phyloP scores from a whole-genome alignment of 2,329 filamentous ascomycete genomes.

The Claviceps monticola region DNA sequence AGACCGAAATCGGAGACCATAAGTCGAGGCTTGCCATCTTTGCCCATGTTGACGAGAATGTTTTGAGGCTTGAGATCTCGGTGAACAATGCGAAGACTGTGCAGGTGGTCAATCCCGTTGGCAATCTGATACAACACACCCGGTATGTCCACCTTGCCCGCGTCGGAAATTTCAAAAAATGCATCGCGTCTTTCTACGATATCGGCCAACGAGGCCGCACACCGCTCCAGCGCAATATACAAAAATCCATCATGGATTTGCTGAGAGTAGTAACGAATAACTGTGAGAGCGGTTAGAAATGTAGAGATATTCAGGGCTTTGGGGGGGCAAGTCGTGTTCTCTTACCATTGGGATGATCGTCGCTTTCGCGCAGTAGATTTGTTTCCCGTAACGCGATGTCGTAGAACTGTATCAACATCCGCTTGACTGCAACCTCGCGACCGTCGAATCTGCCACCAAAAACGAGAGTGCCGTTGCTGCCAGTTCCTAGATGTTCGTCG shows the following conservation, averaged over 20 bases:
- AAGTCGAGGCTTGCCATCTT: slow-evolving; percentile 60
- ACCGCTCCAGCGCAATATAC: slow-evolving; percentile 91
- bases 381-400: slow-evolving; percentile 94
- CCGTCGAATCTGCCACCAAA: slow-evolving; percentile 92
- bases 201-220: slow-evolving; percentile 84
- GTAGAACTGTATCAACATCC: slow-evolving; percentile 92
- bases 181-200: slow-evolving; percentile 63
- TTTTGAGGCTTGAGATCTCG: slow-evolving; percentile 97
- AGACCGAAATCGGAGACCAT: slow-evolving; percentile 96
- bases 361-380: slow-evolving; percentile 76
- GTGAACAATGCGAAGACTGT: slow-evolving; percentile 87
- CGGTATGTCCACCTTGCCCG: slow-evolving; percentile 62
- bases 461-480: slow-evolving; percentile 93
- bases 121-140: slow-evolving; percentile 80
- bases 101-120: slow-evolving; percentile 75
- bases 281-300: slow-evolving; percentile 26
- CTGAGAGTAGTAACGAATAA: slow-evolving; percentile 92
- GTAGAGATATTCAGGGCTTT: too few species aligned
- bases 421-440: slow-evolving; percentile 85
- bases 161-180: slow-evolving; percentile 55
- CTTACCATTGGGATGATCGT: slow-evolving; percentile 76
- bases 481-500: slow-evolving; percentile 53
- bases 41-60: slow-evolving; percentile 69
- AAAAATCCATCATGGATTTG: slow-evolving; percentile 80
- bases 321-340: neutral